Percentiles rank a stretch among this genome's conserved stretches.
These are phyloP conservation scores for Mallotus japonicus DNA, from an alignment of 441 rosid species.

Conservation along the genomic window DNA sequence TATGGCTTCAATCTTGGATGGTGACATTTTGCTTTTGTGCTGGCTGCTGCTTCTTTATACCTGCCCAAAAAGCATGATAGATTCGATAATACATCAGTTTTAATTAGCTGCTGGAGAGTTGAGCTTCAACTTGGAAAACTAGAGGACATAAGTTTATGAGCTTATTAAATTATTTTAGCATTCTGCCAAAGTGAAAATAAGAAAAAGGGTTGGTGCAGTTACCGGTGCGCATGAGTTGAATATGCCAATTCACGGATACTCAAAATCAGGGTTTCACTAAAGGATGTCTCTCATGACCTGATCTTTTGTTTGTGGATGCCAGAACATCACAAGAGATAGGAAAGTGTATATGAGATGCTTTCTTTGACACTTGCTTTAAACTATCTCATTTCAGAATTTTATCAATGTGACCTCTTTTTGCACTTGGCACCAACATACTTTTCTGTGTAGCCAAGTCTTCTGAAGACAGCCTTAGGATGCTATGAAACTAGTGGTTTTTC, in stretches of 20 bases:
- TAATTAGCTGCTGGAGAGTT: not conserved
- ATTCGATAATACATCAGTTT: not conserved
- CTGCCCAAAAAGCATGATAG: constrained; percentile 1
- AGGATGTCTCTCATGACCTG: too few species aligned
- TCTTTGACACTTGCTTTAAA: too few species aligned
- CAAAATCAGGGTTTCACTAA: not conserved
- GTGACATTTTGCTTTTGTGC: constrained; percentile 28
- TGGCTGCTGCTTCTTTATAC: constrained; percentile 22
- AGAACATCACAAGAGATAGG: too few species aligned
- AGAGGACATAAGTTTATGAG: not conserved
- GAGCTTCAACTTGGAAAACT: not conserved
- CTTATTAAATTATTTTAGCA: not conserved
- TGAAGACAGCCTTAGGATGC: too few species aligned
- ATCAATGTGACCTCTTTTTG: too few species aligned
- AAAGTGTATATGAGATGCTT: too few species aligned
- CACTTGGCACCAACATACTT: too few species aligned
- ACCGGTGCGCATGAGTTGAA: constrained; percentile 15
- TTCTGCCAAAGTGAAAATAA: not conserved
- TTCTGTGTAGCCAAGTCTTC: too few species aligned
- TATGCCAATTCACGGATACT: constrained; percentile 1
- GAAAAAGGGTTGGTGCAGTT: not conserved
- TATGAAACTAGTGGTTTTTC: too few species aligned
- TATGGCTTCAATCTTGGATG: constrained; percentile 26
- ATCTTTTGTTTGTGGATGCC: too few species aligned
- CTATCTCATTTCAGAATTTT: too few species aligned